Conservation (phyloP, 1,284 basidiomycete species). For the Moniliophthora roreri region DNA sequence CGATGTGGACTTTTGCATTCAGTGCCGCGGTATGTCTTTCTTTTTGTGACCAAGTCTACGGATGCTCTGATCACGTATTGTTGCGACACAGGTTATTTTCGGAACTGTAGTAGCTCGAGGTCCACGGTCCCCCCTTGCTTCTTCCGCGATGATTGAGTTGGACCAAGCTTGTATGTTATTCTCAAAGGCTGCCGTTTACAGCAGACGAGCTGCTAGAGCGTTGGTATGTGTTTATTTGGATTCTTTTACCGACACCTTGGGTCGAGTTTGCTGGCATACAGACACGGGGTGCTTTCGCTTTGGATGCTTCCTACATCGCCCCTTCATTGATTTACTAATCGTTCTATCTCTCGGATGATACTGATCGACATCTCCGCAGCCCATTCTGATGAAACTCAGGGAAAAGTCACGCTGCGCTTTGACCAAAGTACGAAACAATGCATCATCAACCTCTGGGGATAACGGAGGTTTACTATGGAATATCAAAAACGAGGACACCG, state of each 20-base stretch:
- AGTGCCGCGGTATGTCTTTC: conserved; percentile 53
- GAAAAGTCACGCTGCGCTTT: conserved; percentile 57
- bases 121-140: conserved; percentile 56
- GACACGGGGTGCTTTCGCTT: no score
- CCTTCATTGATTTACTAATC: not conserved
- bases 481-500: conserved; percentile 41
- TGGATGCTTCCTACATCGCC: not conserved
- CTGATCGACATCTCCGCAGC: conserved; percentile 29
- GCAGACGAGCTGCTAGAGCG: conserved; percentile 57
- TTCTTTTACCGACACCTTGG: not conserved
- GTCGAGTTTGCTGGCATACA: no score
- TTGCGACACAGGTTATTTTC: conserved; percentile 52
- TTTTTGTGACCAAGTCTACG: not conserved
- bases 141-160: conserved; percentile 60
- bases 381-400: conserved; percentile 51
- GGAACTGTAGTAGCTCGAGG: conserved; percentile 66
- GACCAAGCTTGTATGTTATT: conserved; percentile 62
- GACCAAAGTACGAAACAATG: conserved; percentile 29
- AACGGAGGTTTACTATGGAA: conserved; percentile 40
- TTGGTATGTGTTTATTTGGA: conserved; percentile 43
- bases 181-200: conserved; percentile 51
- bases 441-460: conserved; percentile 25
- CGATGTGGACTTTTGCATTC: conserved; percentile 67
- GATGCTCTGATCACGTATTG: conserved; percentile 2
- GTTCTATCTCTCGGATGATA: not conserved